Conservation (phyloP, 2,329 filamentous ascomycete species). For the Atkinsonella hypoxylon region DNA sequence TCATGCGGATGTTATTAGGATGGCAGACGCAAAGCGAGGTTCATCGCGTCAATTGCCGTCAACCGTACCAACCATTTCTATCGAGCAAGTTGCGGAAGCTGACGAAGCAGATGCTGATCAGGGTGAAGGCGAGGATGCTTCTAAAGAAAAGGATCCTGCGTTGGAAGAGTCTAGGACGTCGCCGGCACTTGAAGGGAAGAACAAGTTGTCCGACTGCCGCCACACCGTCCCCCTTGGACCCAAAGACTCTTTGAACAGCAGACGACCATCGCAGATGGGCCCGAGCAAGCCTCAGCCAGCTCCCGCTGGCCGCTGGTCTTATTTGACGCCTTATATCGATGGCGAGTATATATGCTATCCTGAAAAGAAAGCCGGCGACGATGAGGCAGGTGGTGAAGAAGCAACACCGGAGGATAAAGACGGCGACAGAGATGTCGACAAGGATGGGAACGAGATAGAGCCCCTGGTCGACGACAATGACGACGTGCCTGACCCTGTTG, state of each 20-base stretch:
- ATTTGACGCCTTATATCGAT: slow-evolving; percentile 29
- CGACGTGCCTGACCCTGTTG: slow-evolving; percentile 18
- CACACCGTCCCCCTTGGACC: neutral
- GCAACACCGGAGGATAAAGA: slow-evolving; percentile 21
- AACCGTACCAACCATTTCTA: slow-evolving; percentile 3
- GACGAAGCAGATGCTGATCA: neutral
- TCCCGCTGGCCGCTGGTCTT: slow-evolving; percentile 23
- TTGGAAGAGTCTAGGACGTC: neutral
- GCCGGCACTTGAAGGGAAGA: neutral
- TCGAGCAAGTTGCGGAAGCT: slow-evolving; percentile 1
- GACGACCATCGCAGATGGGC: slow-evolving; percentile 2
- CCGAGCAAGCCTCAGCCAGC: slow-evolving; percentile 17
- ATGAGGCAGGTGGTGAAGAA: slow-evolving; percentile 20
- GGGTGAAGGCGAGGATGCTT: neutral
- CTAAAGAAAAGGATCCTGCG: neutral
- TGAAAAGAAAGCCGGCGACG: slow-evolving; percentile 23
- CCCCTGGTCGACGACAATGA: slow-evolving; percentile 22
- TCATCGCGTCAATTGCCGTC: neutral
- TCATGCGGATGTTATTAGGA: neutral
- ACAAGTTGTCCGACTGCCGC: neutral
- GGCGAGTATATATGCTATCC: slow-evolving; percentile 28
- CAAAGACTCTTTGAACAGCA: neutral
- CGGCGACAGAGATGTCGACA: slow-evolving; percentile 13
- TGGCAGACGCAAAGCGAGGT: neutral
- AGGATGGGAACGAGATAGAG: slow-evolving; percentile 16